Conservation (phyloP, 2,329 filamentous ascomycete species). For the Colletotrichum musicola region DNA sequence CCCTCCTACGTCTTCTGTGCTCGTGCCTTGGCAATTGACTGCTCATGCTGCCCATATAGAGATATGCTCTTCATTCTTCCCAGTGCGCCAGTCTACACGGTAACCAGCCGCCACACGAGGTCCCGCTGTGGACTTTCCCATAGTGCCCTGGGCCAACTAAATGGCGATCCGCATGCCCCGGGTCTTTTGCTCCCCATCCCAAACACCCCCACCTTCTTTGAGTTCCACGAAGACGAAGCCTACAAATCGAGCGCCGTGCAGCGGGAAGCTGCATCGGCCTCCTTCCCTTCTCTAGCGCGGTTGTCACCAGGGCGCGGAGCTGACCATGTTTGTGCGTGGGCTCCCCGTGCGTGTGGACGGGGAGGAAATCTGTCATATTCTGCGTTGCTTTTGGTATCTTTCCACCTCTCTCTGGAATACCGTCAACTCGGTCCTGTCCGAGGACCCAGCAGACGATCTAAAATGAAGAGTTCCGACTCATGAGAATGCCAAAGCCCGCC, state of each 20-base stretch:
- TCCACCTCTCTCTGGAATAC: background rate
- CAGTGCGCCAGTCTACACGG: background rate
- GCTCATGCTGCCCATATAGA: background rate
- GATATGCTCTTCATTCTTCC: too few relatives aligned
- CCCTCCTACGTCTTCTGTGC: background rate
- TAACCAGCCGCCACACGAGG: background rate
- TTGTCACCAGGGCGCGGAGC: background rate
- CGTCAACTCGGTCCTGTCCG: background rate
- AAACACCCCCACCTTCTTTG: background rate
- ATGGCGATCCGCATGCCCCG: background rate
- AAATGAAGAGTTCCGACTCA: background rate
- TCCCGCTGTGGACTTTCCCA: constrained; percentile 7
- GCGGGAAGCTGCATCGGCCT: constrained; percentile 28
- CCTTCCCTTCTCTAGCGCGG: background rate
- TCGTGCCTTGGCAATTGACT: background rate
- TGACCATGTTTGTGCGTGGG: background rate
- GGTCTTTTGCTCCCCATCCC: background rate
- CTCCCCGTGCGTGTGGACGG: constrained; percentile 2
- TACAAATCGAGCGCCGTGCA: constrained; percentile 30
- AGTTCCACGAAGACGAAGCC: constrained; percentile 17
- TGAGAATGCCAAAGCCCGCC: background rate
- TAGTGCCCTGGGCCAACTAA: background rate
- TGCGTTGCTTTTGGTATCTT: constrained; percentile 29
- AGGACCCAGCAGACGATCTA: background rate
- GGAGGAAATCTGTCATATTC: background rate